Evolutionary conservation across 1,284 basidiomycete species (phyloP), one percentile per base, ranked within the genome.

Genomic region (Cryptococcus maquisensis): DNA sequence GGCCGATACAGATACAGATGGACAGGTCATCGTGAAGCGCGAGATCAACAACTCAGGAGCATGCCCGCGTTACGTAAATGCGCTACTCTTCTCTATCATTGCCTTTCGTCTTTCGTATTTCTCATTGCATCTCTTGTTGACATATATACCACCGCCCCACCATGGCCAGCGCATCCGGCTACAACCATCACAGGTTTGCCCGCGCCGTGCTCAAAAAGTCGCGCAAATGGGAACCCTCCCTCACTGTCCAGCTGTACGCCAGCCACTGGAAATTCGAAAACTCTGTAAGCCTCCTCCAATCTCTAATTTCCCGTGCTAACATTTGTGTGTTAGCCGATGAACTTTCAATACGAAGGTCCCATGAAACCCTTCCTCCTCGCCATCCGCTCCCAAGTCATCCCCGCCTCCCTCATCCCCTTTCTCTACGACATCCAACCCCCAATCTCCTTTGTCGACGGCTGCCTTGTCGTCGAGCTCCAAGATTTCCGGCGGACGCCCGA

Each of bases 311-410:
- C n/a, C n/a, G 6, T 36, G 47, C 18, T 38, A n/a, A 45, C n/a
- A 15, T 18, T 51, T 23, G 28, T 45, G 23, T 8, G 10, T 4
- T 36, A 59, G 57, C 57, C 57, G 9, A 44, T 53, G 35, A 55
- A 51, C 24, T 75, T 77, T 50, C 63, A 63, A 36, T 77, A 77
- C 54, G 71, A 75, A 45, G 75, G 75, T 1, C 75, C 74, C 1
- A 77, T 77, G 75, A 68, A 70, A 55, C 72, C 73, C 3, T 76
- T 78, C 60, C 74, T 78, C 40, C 59, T 73, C 38, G 74, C 75
- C 7, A 64, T 78, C 12, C 68, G 74, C 40, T 63, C 74, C n/a
- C 76, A 78, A 54, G 67, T 71, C 39, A 75, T 78, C 39, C 75
- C 75, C 2, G 56, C 69, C 7, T 62, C 66, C 12, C 68, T 78